Percentiles rank a stretch among this genome's conserved stretches.
These are phyloP conservation scores for Exophiala oligosperma DNA, from an alignment of 2,329 filamentous ascomycete genomes.

Conservation along the genomic window DNA sequence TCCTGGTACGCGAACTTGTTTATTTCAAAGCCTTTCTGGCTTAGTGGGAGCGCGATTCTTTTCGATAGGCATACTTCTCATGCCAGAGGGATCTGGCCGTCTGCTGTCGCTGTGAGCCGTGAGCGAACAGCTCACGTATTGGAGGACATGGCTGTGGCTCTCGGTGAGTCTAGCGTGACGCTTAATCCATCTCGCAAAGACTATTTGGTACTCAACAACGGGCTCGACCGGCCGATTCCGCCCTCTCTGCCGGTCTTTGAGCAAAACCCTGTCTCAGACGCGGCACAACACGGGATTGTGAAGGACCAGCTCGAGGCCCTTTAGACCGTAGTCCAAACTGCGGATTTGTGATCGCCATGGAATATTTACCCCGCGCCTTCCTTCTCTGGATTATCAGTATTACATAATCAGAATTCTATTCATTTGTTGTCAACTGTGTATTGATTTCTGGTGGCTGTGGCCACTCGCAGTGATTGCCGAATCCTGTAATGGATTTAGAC, in stretches of 20 bases:
- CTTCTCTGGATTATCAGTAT: no score
- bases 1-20: background rate
- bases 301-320: background rate
- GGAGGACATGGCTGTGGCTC: conserved; percentile 1
- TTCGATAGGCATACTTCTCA: background rate
- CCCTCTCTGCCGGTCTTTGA: background rate
- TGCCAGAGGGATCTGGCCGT: background rate
- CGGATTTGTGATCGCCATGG: no score
- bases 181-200: conserved; percentile 3
- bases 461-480: no score
- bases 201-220: conserved; percentile 1
- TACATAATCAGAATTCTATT: no score
- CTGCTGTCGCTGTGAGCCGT: no score
- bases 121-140: background rate
- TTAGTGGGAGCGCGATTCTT: background rate
- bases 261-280: background rate
- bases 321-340: no score
- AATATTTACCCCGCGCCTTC: no score
- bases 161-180: background rate
- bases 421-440: no score
- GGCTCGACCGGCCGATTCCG: conserved; percentile 1
- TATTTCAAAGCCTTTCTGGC: conserved; percentile 1
- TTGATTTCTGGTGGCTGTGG: no score
- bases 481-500: no score
- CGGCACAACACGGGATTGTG: background rate